Percentiles rank a stretch among this genome's conserved stretches.
Conservation (phyloP, 768 basidiomycete genomes). For the Boletus sp. region DNA sequence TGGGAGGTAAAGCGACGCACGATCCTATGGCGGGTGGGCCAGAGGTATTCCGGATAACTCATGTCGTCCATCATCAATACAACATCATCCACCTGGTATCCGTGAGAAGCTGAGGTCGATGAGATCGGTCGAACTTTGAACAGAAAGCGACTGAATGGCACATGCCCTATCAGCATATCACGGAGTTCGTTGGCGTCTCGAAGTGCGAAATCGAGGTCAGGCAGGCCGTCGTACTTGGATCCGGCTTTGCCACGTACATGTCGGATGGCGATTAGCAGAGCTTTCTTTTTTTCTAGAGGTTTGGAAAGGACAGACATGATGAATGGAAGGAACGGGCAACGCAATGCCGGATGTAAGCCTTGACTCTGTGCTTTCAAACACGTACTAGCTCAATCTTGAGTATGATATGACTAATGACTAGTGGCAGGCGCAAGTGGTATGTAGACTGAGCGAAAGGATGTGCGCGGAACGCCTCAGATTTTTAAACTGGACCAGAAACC, state of each 20-base stretch:
- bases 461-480: too few relatives aligned
- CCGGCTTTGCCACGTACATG: constrained; percentile 4
- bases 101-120: constrained; percentile 32
- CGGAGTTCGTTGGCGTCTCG: constrained; percentile 14
- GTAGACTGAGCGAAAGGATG: too few relatives aligned
- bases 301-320: background rate
- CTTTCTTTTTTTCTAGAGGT: constrained; percentile 10
- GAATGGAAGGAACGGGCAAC: too few relatives aligned
- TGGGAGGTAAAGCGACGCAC: constrained; percentile 27
- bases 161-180: constrained; percentile 16
- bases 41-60: constrained; percentile 25
- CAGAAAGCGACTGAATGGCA: background rate
- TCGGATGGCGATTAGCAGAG: constrained; percentile 21
- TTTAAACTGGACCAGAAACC: too few relatives aligned
- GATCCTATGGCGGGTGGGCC: constrained; percentile 47
- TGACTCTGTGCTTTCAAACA: too few relatives aligned
- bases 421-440: too few relatives aligned
- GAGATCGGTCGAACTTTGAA: constrained; percentile 2
- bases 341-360: too few relatives aligned
- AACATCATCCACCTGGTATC: constrained; percentile 41
- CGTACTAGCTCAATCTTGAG: too few relatives aligned
- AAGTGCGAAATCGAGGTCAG: constrained; percentile 17
- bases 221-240: background rate
- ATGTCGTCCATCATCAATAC: constrained; percentile 42
- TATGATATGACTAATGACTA: too few relatives aligned